Conservation (phyloP, 2,329 filamentous ascomycete species). For the Penicillium olsonii region DNA sequence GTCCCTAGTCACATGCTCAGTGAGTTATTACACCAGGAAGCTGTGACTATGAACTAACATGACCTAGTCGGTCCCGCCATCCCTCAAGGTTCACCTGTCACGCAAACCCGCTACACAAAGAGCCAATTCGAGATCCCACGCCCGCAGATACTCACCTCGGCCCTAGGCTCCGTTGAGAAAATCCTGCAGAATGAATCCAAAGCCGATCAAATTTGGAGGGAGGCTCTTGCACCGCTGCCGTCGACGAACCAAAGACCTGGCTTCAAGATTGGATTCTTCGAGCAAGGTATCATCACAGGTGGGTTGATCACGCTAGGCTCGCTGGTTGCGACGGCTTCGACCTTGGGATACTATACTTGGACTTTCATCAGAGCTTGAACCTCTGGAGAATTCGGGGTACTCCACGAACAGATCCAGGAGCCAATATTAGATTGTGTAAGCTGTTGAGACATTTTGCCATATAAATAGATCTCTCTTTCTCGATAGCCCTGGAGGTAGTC, state of each 20-base stretch:
- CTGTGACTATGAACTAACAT: background rate
- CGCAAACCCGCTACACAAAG: constrained; percentile 42
- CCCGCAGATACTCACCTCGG: constrained; percentile 44
- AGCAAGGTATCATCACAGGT: constrained; percentile 48
- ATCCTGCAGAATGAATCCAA: constrained; percentile 21
- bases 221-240: constrained; percentile 39
- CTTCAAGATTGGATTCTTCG: constrained; percentile 50
- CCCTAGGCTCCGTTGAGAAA: constrained; percentile 12
- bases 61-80: constrained; percentile 25
- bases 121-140: constrained; percentile 49
- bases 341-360: constrained; percentile 29
- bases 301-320: constrained; percentile 25
- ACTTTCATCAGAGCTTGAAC: background rate
- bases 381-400: too few relatives aligned
- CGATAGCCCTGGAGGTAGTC: too few relatives aligned
- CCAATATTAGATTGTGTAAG: background rate
- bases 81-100: constrained; percentile 40
- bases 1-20: constrained; percentile 57
- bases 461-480: too few relatives aligned
- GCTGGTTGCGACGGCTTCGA: constrained; percentile 22
- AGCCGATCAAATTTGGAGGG: constrained; percentile 23
- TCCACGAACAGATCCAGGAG: background rate
- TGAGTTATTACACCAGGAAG: constrained; percentile 18
- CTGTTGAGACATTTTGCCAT: background rate
- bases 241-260: constrained; percentile 28